phyloP scores from a whole-genome alignment of 768 basidiomycete genomes.

The Austroboletus eburneus region DNA sequence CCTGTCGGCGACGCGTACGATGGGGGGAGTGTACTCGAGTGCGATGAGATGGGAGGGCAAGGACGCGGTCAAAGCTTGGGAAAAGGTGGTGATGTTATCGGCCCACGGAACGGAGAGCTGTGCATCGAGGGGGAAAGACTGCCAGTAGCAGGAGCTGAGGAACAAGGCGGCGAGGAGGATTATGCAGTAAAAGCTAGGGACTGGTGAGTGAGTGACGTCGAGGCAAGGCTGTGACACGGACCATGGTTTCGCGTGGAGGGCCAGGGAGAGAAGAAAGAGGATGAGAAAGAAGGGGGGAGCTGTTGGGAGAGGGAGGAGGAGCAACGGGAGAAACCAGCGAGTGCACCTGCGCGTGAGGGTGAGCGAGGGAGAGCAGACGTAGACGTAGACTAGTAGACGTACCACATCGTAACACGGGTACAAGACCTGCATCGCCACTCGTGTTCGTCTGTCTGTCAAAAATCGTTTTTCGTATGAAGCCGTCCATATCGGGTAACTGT shows the following conservation, averaged over 20 bases:
- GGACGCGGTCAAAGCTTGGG: constrained; percentile 55
- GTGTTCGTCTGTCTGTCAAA: no score
- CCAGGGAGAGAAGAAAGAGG: constrained; percentile 71
- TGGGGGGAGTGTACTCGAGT: constrained; percentile 41
- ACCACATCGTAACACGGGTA: constrained; percentile 50
- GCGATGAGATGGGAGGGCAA: constrained; percentile 38
- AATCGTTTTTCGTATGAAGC: no score
- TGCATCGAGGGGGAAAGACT: constrained; percentile 65
- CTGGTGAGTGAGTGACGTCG: constrained; percentile 4
- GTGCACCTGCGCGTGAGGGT: constrained; percentile 58
- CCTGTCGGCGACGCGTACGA: constrained; percentile 67
- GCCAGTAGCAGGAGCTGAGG: constrained; percentile 87
- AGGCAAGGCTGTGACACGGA: constrained; percentile 32
- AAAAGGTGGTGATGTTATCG: constrained; percentile 68
- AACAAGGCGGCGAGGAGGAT: constrained; percentile 78
- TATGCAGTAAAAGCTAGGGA: constrained; percentile 77
- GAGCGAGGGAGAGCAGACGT: background rate
- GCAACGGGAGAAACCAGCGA: constrained; percentile 77
- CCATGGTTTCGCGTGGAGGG: constrained; percentile 83
- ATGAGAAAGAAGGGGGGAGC: constrained; percentile 78
- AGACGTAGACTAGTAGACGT: constrained; percentile 27
- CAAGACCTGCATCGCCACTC: background rate
- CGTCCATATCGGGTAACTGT: constrained; percentile 19
- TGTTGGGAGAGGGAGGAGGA: constrained; percentile 73
- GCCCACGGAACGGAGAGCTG: constrained; percentile 64